Conservation (phyloP, 805 yeast species). For the Hemisphaericaspora nanyangensis region DNA sequence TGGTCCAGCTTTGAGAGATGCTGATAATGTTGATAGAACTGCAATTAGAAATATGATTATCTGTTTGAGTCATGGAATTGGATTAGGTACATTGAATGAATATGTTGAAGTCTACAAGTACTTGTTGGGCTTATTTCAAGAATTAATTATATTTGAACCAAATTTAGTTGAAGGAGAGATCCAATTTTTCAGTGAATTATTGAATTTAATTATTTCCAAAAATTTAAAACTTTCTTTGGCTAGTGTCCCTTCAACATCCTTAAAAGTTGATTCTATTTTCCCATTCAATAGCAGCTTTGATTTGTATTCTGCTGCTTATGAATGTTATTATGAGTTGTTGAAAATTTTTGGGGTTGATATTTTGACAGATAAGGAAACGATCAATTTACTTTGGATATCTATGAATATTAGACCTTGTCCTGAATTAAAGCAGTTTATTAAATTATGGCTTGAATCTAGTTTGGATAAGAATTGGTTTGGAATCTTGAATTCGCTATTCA, state of each 20-base stretch:
- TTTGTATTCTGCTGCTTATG: slow-evolving; percentile 44
- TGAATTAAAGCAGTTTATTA: slow-evolving; percentile 44
- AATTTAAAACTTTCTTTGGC: slow-evolving; percentile 35
- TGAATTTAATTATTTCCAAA: slow-evolving; percentile 26
- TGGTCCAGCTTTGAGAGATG: slow-evolving; percentile 35
- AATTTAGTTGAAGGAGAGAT: slow-evolving; percentile 30
- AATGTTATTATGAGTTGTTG: slow-evolving; percentile 55
- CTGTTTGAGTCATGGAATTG: slow-evolving; percentile 29
- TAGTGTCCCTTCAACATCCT: slow-evolving; percentile 32
- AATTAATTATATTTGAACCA: slow-evolving; percentile 37
- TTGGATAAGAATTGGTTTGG: slow-evolving; percentile 54
- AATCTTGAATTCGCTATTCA: slow-evolving; percentile 49
- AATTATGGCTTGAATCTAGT: slow-evolving; percentile 57
- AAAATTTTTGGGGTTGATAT: slow-evolving; percentile 46
- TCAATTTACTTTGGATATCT: slow-evolving; percentile 58
- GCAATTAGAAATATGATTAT: slow-evolving; percentile 26
- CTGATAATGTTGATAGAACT: slow-evolving; percentile 13
- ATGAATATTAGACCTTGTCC: slow-evolving; percentile 45
- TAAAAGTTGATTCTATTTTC: slow-evolving; percentile 39
- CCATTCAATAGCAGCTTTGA: slow-evolving; percentile 42
- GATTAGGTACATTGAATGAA: slow-evolving; percentile 24
- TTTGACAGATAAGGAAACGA: slow-evolving; percentile 40
- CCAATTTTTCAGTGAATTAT: slow-evolving; percentile 23
- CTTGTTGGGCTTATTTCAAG: slow-evolving; percentile 29
- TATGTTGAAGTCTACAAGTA: slow-evolving; percentile 19